Base-by-base conservation (phyloP, 129 eudicot species). In the Centrapalus pauciflorus region DNA sequence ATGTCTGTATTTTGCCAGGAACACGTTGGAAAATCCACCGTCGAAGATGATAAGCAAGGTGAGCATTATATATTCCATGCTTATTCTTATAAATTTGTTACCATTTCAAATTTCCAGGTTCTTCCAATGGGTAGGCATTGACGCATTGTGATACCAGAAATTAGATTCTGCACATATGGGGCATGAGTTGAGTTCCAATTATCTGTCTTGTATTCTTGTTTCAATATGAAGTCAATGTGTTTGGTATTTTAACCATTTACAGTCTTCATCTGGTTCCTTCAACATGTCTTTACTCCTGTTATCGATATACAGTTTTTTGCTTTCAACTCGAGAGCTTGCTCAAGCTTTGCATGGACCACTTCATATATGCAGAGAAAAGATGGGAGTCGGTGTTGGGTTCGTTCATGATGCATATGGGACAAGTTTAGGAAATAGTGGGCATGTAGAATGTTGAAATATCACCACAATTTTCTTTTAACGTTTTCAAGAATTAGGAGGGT, bases 1-100 rank as follows among this genome's bases (percentile, higher is more conserved):
- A 64, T 73, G 48, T 64, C 32, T 14, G 64, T 54, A 64, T 37
- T 54, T 64, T 73, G 65, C 72, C 54, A 73, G 78, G 78, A 64
- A 54, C 72, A 41, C 14, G 58, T 26, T 73, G 72, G 45, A 73
- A 73, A 54, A 29, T 38, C 65, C 41, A 73, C 58, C 40, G 8
- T 55, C 71, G 21, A 50, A 61, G 70, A 61, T 72, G 77, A 72
- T 49, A 49, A 49, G 10, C 28, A 61, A 34, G 70, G 77, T 72
- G 41, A 72, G 69, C 58, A 58, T 48, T 48, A 10, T 33, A 32
- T 28, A 6, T 17, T 17, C 6, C 3, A 1, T 1, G 29, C 49
- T 30, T 71, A 28, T 56, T 28, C 27, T 9, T 40, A 24, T 19
- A 40, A 12, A 29, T 20, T 40, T 69, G 21, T 17, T 69, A 16